Conservation (phyloP, 116 monocot genomes). For the Trichopus zeylanicus region DNA sequence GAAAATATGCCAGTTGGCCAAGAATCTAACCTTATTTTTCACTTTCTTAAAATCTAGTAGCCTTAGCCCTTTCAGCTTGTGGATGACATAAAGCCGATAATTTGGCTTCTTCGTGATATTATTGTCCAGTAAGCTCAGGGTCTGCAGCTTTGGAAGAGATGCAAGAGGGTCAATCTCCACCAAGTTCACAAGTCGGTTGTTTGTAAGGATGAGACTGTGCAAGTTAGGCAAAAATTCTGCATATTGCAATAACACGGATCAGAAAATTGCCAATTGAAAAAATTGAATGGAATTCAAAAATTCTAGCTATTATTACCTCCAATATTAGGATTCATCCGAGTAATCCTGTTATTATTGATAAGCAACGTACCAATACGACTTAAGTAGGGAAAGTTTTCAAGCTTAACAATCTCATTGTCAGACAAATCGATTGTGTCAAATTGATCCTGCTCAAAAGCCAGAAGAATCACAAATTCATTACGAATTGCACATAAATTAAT, state of each 20-base stretch:
- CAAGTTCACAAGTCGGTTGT: slow-evolving; percentile 84
- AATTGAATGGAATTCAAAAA: neutral
- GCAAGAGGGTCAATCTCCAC: slow-evolving; percentile 92
- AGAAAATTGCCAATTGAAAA: slow-evolving; percentile 1
- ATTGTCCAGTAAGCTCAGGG: slow-evolving; percentile 82
- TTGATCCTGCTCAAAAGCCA: too few species aligned
- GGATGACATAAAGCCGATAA: slow-evolving; percentile 81
- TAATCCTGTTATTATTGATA: slow-evolving; percentile 91
- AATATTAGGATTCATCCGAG: slow-evolving; percentile 87
- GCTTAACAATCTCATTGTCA: slow-evolving; percentile 96
- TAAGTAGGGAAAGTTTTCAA: slow-evolving; percentile 82
- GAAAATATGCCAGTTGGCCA: too few species aligned
- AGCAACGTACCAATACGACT: slow-evolving; percentile 78
- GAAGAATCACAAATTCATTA: too few species aligned
- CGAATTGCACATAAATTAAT: too few species aligned
- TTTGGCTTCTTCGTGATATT: slow-evolving; percentile 93
- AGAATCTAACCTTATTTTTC: slow-evolving; percentile 63
- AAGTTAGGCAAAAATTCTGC: slow-evolving; percentile 81
- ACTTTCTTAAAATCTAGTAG: slow-evolving; percentile 93
- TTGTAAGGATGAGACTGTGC: slow-evolving; percentile 85
- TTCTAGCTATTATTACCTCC: slow-evolving; percentile 47
- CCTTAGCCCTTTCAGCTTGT: slow-evolving; percentile 63
- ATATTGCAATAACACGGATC: slow-evolving; percentile 1
- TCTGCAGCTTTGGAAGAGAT: slow-evolving; percentile 75
- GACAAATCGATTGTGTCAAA: slow-evolving; percentile 88